Evolutionary conservation across 768 basidiomycete species (phyloP), one percentile per base, ranked within the genome.

Genomic region (Tulasnella sp.): DNA sequence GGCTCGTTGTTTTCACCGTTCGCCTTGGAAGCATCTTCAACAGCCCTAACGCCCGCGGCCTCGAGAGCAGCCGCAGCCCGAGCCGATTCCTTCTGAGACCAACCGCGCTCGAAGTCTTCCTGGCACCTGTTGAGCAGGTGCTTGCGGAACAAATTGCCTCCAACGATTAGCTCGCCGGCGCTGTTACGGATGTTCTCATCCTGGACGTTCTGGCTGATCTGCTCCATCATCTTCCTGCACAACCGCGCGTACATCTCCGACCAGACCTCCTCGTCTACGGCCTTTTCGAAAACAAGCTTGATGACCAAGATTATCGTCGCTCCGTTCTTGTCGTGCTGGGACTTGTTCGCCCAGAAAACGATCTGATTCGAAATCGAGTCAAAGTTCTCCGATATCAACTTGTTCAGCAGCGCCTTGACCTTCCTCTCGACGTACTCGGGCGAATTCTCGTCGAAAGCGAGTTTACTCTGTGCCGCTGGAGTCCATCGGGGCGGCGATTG

Each of bases 231-330:
- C 88, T 95, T 94, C 81, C 94, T 88, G 83, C 96, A 98, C 51
- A 99, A 87, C 44, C 93, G 91, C 40, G 97, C 97, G 84, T 99
- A 98, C 95, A 99, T 98, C 86, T 94, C 93, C 1, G 94, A 96
- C 93, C 95, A 97, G 11, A 91, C 90, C 61, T 94, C 94, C 84
- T 98, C 96, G 84, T 98, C 96, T 9, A 94, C 98, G 13, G 96
- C 96, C 87, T 96, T 98, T 85, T 98, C 97, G 84, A 98, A 98
- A 40, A 98, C 93, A 74, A 98, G 91, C 78, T 92, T 90, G 84
- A 98, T 98, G 83, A 99, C 97, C 82, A 96, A 94, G 81, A 97
- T 97, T 79, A 98, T 90, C 4, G 96, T 97, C 81, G 92, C 90
- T 2, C 96, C 95, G 82, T 98, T 95, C 83, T 90, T 93, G 88